These are phyloP conservation scores for Nicotiana noctiflora DNA, from an alignment of 257 asterid genomes.

Conservation along the genomic window DNA sequence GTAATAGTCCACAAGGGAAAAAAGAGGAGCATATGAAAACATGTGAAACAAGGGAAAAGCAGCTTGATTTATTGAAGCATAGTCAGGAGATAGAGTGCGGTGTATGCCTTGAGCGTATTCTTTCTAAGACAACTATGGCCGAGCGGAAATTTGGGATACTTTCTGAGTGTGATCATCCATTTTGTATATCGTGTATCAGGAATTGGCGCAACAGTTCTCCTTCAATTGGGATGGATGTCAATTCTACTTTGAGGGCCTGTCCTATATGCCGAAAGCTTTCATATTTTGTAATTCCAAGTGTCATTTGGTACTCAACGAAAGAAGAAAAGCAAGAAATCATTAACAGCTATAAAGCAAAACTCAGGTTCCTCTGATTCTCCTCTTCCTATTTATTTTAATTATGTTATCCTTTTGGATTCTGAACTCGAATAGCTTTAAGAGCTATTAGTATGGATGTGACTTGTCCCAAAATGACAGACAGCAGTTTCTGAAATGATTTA, in stretches of 20 bases:
- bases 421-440: not conserved
- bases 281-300: constrained; percentile 93
- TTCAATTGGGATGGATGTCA: constrained; percentile 59
- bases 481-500: not conserved
- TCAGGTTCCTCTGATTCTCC: constrained; percentile 40
- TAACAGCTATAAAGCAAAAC: constrained; percentile 76
- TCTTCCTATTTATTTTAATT: not conserved
- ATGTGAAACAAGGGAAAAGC: constrained; percentile 71
- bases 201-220: constrained; percentile 83
- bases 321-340: constrained; percentile 81
- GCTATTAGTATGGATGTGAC: not conserved
- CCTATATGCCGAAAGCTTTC: constrained; percentile 89
- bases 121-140: constrained; percentile 59
- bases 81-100: constrained; percentile 95
- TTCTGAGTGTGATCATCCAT: constrained; percentile 90
- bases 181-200: constrained; percentile 87
- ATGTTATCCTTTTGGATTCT: not conserved
- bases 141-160: constrained; percentile 91
- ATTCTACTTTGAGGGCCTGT: constrained; percentile 79
- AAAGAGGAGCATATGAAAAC: constrained; percentile 62
- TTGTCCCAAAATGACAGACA: not conserved
- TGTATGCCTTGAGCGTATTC: constrained; percentile 88
- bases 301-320: constrained; percentile 70
- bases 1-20: constrained; percentile 70
- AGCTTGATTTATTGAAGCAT: constrained; percentile 50